A percentile compares a stretch with the other conserved stretches of the same genome.
These are phyloP conservation scores for Ogataea corticis DNA, from an alignment of 805 yeast genomes.

Conservation along the genomic window DNA sequence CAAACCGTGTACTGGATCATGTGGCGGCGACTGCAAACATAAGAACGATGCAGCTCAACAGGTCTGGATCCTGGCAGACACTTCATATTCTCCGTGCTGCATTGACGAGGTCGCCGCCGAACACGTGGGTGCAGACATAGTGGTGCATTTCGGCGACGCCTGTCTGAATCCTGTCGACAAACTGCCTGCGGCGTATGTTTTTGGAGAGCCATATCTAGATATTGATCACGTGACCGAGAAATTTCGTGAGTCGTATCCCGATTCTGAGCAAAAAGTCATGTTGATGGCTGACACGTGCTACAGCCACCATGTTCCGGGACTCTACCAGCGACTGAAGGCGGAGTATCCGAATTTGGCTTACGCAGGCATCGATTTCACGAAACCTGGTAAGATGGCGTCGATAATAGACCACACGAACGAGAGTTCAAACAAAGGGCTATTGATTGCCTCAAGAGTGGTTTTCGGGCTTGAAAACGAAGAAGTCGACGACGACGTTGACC, in stretches of 20 bases:
- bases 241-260: slow-evolving; percentile 45
- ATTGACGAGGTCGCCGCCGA: slow-evolving; percentile 96
- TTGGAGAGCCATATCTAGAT: slow-evolving; percentile 68
- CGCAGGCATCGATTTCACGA: slow-evolving; percentile 40
- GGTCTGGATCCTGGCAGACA: slow-evolving; percentile 88
- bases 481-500: slow-evolving; percentile 30
- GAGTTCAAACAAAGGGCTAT: slow-evolving; percentile 10
- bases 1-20: slow-evolving; percentile 27
- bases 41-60: slow-evolving; percentile 26
- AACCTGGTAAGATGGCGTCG: slow-evolving; percentile 21
- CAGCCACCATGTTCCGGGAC: slow-evolving; percentile 42
- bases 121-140: slow-evolving; percentile 81
- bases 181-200: slow-evolving; percentile 74
- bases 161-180: slow-evolving; percentile 79
- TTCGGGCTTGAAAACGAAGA: slow-evolving; percentile 28
- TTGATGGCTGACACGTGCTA: slow-evolving; percentile 78
- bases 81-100: slow-evolving; percentile 94
- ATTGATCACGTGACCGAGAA: slow-evolving; percentile 35
- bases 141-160: slow-evolving; percentile 93
- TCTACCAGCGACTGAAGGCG: slow-evolving; percentile 38
- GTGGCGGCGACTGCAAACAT: slow-evolving; percentile 31
- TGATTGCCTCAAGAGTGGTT: slow-evolving; percentile 35
- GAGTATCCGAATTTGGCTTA: slow-evolving; percentile 38
- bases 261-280: slow-evolving; percentile 45
- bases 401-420: slow-evolving; percentile 27